Base-by-base conservation (phyloP, 805 yeast species). In the Alloascoidea africana region DNA sequence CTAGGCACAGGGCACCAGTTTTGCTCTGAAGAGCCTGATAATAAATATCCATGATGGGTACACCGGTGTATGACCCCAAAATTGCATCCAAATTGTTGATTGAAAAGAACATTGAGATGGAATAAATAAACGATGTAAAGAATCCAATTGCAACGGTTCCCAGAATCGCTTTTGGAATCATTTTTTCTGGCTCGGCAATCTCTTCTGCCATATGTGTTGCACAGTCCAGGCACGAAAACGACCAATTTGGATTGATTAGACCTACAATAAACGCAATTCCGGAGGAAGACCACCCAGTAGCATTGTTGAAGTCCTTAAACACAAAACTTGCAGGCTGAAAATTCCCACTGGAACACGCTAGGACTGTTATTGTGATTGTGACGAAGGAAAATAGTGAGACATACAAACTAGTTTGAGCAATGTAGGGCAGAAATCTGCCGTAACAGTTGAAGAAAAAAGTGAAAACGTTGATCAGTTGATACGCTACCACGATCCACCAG, bases 131-230 rank as follows among this genome's bases (percentile, higher is more conserved):
- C n/a, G 30, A 23, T 3, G 85, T 78, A 13, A 66, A 49, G 42
- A 77, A 70, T 0, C 84, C 84, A 46, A 78, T 72, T 4, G 73
- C 65, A 2, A 76, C 77, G 2, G 82, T 73, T 3, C 75, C 65
- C 50, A 73, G 59, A 44, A 76, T 73, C 2, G 79, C 73, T 36
- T 63, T 64, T 16, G 84, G 83, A 39, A 75, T 72, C 43, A 69
- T 64, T 36, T 66, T 61, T 46, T 69, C 69, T 3, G 85, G 82
- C 17, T 66, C 59, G 30, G 65, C 58, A 27, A 66, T 66, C 49
- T 77, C 85, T 49, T 78, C 86, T 16, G 79, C 74, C 68, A 78
- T 64, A 47, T 77, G 85, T 2, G 83, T 73, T 2, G 83, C 82
- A 40, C 76, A 70, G 49, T 77, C 86, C 37, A 75, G 61, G 44